phyloP scores from a whole-genome alignment of 208 protist species.

The Acanthamoeba royreba region DNA sequence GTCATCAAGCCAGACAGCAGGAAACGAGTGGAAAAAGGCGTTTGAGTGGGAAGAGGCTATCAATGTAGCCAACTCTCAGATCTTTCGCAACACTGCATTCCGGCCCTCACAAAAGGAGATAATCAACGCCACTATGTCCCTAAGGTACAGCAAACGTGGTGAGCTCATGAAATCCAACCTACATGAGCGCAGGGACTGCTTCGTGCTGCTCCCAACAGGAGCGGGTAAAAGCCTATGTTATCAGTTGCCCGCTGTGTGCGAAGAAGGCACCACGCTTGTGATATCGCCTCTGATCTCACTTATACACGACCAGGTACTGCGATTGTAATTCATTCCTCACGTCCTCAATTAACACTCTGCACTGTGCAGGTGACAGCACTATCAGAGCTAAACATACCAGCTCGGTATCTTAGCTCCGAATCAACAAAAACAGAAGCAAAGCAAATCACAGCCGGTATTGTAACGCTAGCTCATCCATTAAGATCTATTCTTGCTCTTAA shows the following conservation, averaged over 20 bases:
- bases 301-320: constrained; percentile 90
- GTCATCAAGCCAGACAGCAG: neutral
- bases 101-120: neutral
- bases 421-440: neutral
- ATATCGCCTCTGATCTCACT: constrained; percentile 93
- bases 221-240: constrained; percentile 85
- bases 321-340: neutral
- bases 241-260: constrained; percentile 80
- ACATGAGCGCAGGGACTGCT: constrained; percentile 80
- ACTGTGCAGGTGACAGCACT: neutral
- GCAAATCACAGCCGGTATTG: neutral
- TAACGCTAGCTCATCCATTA: neutral
- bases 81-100: neutral
- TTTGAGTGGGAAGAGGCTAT: constrained; percentile 7
- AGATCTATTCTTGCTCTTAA: neutral
- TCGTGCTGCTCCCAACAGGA: constrained; percentile 87
- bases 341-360: too few relatives aligned
- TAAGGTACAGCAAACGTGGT: neutral
- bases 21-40: neutral
- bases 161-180: too few relatives aligned
- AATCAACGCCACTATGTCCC: constrained; percentile 3
- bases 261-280: constrained; percentile 79
- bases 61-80: neutral
- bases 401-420: neutral
- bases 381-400: neutral